phyloP scores from a whole-genome alignment of 352 stramenopile species.

The Stramenopiles sp. region DNA sequence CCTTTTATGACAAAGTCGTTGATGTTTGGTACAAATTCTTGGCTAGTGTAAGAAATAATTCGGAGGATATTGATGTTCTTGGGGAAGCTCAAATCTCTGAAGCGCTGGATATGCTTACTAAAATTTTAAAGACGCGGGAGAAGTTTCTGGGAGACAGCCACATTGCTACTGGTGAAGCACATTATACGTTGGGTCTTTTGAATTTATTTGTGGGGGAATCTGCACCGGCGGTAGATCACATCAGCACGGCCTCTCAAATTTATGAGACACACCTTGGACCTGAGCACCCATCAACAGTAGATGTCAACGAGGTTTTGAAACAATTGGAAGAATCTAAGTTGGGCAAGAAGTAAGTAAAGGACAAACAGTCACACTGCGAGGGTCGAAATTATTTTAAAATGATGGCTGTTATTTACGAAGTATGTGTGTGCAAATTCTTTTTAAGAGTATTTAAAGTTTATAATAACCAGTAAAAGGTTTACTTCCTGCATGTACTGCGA shows the following conservation, averaged over 20 bases:
- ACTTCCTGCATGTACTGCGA: too few species aligned
- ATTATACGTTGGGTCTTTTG: background rate
- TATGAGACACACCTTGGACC: background rate
- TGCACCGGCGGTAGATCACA: background rate
- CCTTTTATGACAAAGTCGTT: slow-evolving; percentile 38
- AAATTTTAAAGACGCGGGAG: slow-evolving; percentile 26
- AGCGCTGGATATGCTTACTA: slow-evolving; percentile 30
- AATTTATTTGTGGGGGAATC: background rate
- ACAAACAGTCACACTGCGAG: too few species aligned
- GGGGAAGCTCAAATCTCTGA: slow-evolving; percentile 29
- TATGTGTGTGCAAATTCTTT: too few species aligned
- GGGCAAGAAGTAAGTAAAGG: too few species aligned
- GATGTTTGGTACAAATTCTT: slow-evolving; percentile 48
- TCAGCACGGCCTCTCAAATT: background rate
- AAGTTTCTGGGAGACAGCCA: slow-evolving; percentile 32
- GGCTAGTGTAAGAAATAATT: slow-evolving; percentile 21
- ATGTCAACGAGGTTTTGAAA: background rate
- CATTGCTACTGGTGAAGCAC: slow-evolving; percentile 32
- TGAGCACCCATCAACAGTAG: background rate
- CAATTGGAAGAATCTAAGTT: background rate
- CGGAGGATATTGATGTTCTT: slow-evolving; percentile 24
- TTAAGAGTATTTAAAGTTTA: too few species aligned
- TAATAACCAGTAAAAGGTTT: too few species aligned
- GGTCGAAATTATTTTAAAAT: too few species aligned
- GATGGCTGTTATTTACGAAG: too few species aligned